These are phyloP conservation scores for Protea cynaroides DNA, from an alignment of 164 flowering plant species.

Conservation along the genomic window DNA sequence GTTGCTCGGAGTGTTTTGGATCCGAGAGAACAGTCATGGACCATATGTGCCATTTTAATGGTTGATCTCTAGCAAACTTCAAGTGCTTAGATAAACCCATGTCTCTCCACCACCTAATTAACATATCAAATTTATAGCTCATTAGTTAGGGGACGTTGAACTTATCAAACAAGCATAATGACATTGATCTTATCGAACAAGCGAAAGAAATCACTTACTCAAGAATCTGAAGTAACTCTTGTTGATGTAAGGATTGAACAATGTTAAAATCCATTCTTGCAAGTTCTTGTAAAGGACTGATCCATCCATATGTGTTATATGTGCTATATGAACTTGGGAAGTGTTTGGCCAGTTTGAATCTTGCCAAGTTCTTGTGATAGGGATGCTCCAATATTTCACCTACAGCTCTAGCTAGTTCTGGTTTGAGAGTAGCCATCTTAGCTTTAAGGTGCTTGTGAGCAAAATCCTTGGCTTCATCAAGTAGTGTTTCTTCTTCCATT, in stretches of 20 bases:
- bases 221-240: slow-evolving; percentile 2
- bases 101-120: slow-evolving; percentile 22
- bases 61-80: slow-evolving; percentile 18
- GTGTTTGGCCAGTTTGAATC: slow-evolving; percentile 19
- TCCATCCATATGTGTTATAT: neutral
- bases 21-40: slow-evolving; percentile 15
- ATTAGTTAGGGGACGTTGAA: neutral
- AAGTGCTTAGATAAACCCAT: slow-evolving; percentile 6
- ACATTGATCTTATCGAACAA: neutral
- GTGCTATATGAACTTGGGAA: neutral
- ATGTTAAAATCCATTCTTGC: slow-evolving; percentile 23
- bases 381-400: slow-evolving; percentile 13
- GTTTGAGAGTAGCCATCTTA: neutral
- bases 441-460: slow-evolving; percentile 1
- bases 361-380: slow-evolving; percentile 13
- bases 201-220: neutral
- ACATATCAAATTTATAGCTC: neutral
- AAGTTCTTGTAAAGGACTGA: slow-evolving; percentile 5
- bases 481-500: slow-evolving; percentile 12
- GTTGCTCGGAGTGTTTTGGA: slow-evolving; percentile 11
- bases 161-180: neutral
- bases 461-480: slow-evolving; percentile 14
- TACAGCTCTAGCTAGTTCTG: neutral
- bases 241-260: slow-evolving; percentile 21
- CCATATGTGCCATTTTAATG: slow-evolving; percentile 19